These are phyloP conservation scores for Nakazawaea peltata DNA, from an alignment of 805 yeast species.

Conservation along the genomic window DNA sequence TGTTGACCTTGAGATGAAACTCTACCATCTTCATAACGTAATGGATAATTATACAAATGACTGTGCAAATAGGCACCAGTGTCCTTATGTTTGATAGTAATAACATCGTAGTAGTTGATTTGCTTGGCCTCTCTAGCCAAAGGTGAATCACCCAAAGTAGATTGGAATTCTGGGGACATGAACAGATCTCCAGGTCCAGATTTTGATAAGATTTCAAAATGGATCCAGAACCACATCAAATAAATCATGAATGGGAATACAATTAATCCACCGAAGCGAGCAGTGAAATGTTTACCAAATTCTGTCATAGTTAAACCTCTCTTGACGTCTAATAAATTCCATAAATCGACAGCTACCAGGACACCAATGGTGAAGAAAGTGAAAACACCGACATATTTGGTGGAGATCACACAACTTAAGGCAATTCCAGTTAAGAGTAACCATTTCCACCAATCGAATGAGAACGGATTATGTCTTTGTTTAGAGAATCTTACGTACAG, in stretches of 20 bases:
- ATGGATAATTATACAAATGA: slow-evolving; percentile 67
- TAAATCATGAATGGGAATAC: slow-evolving; percentile 77
- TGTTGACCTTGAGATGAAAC: slow-evolving; percentile 92
- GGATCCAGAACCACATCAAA: slow-evolving; percentile 86
- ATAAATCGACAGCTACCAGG: slow-evolving; percentile 79
- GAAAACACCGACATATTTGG: slow-evolving; percentile 93
- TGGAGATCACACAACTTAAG: slow-evolving; percentile 86
- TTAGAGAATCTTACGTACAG: slow-evolving; percentile 73
- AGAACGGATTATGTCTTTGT: slow-evolving; percentile 59
- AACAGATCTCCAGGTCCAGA: slow-evolving; percentile 96
- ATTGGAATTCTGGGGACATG: slow-evolving; percentile 95
- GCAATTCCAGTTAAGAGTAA: slow-evolving; percentile 74
- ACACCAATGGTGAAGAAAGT: slow-evolving; percentile 83
- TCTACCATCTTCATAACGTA: slow-evolving; percentile 94
- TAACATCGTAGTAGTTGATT: slow-evolving; percentile 65
- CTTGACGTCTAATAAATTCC: slow-evolving; percentile 74
- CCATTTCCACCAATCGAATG: slow-evolving; percentile 83
- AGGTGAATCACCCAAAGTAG: slow-evolving; percentile 78
- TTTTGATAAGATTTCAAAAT: slow-evolving; percentile 68
- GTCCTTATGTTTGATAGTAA: slow-evolving; percentile 75
- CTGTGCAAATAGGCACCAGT: slow-evolving; percentile 81
- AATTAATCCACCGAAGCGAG: slow-evolving; percentile 65
- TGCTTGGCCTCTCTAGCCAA: slow-evolving; percentile 62
- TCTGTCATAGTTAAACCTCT: slow-evolving; percentile 53
- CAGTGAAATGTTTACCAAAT: slow-evolving; percentile 61